Percentiles rank a stretch among this genome's conserved stretches.
Conservation (phyloP, 2,329 filamentous ascomycete genomes). For the Lachnellula subtilissima region DNA sequence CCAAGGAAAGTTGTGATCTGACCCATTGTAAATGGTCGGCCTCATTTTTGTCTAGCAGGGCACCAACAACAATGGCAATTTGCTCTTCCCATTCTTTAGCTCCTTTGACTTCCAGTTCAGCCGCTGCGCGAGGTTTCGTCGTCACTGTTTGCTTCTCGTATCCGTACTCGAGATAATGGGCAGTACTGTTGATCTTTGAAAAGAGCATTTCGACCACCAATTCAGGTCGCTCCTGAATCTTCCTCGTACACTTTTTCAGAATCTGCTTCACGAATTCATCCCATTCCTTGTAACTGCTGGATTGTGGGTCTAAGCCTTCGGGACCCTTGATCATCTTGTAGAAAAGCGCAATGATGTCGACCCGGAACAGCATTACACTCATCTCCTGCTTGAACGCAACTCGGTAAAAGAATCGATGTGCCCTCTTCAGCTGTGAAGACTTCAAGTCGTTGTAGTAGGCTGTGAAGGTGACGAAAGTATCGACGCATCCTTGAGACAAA, state of each 20-base stretch:
- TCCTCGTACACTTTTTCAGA: slow-evolving; percentile 74
- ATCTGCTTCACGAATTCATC: slow-evolving; percentile 83
- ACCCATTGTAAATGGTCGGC: slow-evolving; percentile 76
- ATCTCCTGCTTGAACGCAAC: slow-evolving; percentile 93
- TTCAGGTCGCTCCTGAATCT: slow-evolving; percentile 79
- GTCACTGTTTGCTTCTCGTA: slow-evolving; percentile 72
- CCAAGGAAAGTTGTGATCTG: slow-evolving; percentile 63
- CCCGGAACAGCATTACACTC: slow-evolving; percentile 79
- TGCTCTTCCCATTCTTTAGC: slow-evolving; percentile 59
- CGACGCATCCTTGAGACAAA: slow-evolving; percentile 75
- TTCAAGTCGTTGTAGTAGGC: slow-evolving; percentile 77
- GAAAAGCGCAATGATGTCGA: slow-evolving; percentile 85
- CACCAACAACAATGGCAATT: slow-evolving; percentile 73
- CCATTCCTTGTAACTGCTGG: slow-evolving; percentile 77
- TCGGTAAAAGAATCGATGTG: slow-evolving; percentile 90
- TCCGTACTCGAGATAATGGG: slow-evolving; percentile 86
- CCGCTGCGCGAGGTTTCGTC: slow-evolving; percentile 63
- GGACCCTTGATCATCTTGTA: slow-evolving; percentile 90
- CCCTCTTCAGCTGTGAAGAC: slow-evolving; percentile 77
- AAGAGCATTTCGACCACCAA: slow-evolving; percentile 90
- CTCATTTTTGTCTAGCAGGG: slow-evolving; percentile 75
- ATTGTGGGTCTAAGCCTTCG: slow-evolving; percentile 63
- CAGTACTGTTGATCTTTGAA: slow-evolving; percentile 78
- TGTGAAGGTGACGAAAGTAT: slow-evolving; percentile 80
- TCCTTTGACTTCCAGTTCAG: slow-evolving; percentile 77